Percentiles rank a stretch among this genome's conserved stretches.
Conservation (phyloP, 1,284 basidiomycete genomes). For the Schizophyllum amplum region DNA sequence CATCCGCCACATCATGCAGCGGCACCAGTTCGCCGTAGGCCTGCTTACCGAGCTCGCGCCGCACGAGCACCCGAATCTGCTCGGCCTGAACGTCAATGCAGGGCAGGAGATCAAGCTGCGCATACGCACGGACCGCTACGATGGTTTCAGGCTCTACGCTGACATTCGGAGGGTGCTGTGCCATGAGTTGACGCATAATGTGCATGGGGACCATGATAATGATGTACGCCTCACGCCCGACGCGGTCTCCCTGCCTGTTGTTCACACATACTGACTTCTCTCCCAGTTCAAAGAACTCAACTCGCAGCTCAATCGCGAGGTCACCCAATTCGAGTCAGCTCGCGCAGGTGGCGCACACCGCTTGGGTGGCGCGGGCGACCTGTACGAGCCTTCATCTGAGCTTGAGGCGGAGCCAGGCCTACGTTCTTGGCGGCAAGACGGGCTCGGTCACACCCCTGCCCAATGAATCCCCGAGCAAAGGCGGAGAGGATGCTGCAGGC, state of each 20-base stretch:
- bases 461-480: conserved; percentile 48
- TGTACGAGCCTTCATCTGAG: conserved; percentile 43
- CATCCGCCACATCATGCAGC: conserved; percentile 60
- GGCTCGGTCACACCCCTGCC: conserved; percentile 10
- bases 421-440: conserved; percentile 38
- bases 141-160: conserved; percentile 60
- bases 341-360: conserved; percentile 48
- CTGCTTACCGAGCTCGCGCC: conserved; percentile 68
- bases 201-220: conserved; percentile 63
- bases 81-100: conserved; percentile 62
- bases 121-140: conserved; percentile 59
- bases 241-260: neutral
- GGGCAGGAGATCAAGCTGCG: conserved; percentile 61
- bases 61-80: conserved; percentile 60
- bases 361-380: conserved; percentile 31
- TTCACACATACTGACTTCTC: neutral
- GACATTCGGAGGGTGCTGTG: conserved; percentile 63
- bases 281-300: conserved; percentile 67
- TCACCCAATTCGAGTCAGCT: conserved; percentile 49
- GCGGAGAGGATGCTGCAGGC: conserved; percentile 48
- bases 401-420: conserved; percentile 41
- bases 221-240: conserved; percentile 54
- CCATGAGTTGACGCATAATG: conserved; percentile 72
- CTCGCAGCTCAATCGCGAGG: conserved; percentile 66
- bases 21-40: conserved; percentile 56